Conservation (phyloP, 23 red algal genomes). For the Rhodosorus marinus region DNA sequence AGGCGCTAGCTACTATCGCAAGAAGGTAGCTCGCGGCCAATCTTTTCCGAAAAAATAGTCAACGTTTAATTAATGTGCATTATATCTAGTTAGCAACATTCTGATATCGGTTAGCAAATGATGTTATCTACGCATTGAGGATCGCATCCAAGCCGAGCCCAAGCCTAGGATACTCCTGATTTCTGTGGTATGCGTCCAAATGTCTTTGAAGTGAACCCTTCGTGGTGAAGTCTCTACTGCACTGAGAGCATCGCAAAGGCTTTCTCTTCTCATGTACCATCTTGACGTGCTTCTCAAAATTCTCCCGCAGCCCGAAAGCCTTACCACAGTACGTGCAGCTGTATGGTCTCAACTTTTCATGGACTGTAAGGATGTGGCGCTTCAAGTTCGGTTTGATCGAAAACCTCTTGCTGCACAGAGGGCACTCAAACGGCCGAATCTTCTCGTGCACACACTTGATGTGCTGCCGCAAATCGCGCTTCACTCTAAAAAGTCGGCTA, state of each 20-base stretch:
- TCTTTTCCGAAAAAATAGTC: no score
- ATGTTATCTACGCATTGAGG: no score
- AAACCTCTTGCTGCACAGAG: slow-evolving; percentile 17
- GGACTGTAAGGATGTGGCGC: slow-evolving; percentile 36
- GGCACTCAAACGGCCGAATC: slow-evolving; percentile 32
- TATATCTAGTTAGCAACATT: no score
- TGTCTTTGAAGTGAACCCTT: no score
- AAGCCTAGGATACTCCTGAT: no score
- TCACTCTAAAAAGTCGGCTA: slow-evolving; percentile 21
- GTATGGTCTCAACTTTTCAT: slow-evolving; percentile 43
- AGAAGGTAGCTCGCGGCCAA: no score
- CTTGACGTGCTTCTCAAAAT: slow-evolving; percentile 31
- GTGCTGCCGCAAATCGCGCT: slow-evolving; percentile 34
- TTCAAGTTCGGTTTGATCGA: no score
- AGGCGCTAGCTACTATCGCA: no score
- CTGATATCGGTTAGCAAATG: no score
- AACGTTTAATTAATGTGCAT: no score
- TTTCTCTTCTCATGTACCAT: slow-evolving; percentile 33
- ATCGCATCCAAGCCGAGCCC: no score
- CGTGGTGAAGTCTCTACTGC: slow-evolving; percentile 32
- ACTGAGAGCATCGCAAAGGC: slow-evolving; percentile 33
- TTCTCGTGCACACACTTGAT: slow-evolving; percentile 45
- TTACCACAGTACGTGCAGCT: slow-evolving; percentile 19
- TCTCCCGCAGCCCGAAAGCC: slow-evolving; percentile 32
- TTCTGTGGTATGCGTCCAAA: no score